phyloP scores from a whole-genome alignment of 169 alveolate genomes.

The Eimeria falciformis region DNA sequence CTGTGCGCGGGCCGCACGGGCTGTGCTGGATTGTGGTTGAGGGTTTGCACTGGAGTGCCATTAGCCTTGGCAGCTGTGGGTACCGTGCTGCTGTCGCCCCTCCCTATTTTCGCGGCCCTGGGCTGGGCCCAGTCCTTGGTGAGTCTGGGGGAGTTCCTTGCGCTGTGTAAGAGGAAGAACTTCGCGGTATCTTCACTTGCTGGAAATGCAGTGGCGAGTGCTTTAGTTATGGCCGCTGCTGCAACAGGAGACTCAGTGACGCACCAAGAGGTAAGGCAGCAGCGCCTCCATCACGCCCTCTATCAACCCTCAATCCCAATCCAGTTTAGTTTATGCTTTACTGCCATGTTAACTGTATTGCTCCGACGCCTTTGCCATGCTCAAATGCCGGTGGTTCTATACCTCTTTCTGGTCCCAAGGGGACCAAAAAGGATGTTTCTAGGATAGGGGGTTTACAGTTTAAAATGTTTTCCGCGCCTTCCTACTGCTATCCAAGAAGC shows the following conservation, averaged over 20 bases:
- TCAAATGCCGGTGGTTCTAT: too few species aligned
- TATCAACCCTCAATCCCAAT: too few species aligned
- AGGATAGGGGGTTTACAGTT: too few species aligned
- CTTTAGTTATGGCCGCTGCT: neutral
- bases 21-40: neutral
- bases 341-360: too few species aligned
- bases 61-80: neutral
- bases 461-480: too few species aligned
- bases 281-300: too few species aligned
- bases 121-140: neutral
- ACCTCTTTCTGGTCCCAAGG: too few species aligned
- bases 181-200: neutral
- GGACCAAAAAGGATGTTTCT: too few species aligned
- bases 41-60: neutral
- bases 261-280: neutral
- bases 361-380: too few species aligned
- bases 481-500: too few species aligned
- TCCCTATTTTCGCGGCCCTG: neutral
- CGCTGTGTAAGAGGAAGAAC: neutral
- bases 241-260: neutral
- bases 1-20: too few species aligned
- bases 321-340: too few species aligned
- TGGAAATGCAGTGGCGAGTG: neutral
- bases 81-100: neutral
- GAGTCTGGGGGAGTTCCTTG: neutral